Conservation (phyloP, 208 protist genomes). For the Trypanosoma melophagium region DNA sequence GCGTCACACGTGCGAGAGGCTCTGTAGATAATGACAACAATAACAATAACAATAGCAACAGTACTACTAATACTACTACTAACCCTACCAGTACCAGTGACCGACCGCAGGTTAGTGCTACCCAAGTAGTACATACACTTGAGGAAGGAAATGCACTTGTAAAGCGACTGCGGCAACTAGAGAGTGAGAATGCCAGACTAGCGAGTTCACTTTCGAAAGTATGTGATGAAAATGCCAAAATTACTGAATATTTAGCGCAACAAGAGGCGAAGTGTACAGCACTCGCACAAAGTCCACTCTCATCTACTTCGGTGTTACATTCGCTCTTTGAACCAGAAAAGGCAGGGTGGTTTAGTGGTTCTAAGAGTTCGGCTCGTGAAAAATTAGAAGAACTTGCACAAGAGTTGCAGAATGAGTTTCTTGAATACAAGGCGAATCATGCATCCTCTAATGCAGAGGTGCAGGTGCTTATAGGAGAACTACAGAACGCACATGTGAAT, state of each 20-base stretch:
- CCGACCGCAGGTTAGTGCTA: neutral
- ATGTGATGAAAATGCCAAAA: conserved; percentile 79
- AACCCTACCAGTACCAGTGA: no score
- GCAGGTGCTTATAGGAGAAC: conserved; percentile 54
- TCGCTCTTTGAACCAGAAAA: conserved; percentile 81
- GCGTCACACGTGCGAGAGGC: neutral
- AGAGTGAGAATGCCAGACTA: conserved; percentile 59
- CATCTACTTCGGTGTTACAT: conserved; percentile 53
- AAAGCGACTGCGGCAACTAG: conserved; percentile 59
- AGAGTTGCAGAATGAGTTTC: conserved; percentile 70
- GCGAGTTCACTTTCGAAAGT: conserved; percentile 64
- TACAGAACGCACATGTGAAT: conserved; percentile 65
- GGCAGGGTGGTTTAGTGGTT: conserved; percentile 78
- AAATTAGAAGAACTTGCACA: conserved; percentile 65
- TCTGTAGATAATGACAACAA: neutral
- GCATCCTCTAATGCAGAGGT: conserved; percentile 83
- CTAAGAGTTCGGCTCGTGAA: conserved; percentile 58
- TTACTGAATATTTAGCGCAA: conserved; percentile 34
- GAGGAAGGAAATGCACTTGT: conserved; percentile 65
- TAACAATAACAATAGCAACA: neutral
- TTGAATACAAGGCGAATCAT: conserved; percentile 71
- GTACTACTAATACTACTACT: neutral
- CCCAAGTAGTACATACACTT: conserved; percentile 49
- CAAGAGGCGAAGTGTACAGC: conserved; percentile 47
- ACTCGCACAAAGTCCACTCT: conserved; percentile 39